A percentile compares a stretch with the other conserved stretches of the same genome.
These are phyloP conservation scores for Rosa hybrid DNA, from an alignment of 331 rosid species.

Conservation along the genomic window DNA sequence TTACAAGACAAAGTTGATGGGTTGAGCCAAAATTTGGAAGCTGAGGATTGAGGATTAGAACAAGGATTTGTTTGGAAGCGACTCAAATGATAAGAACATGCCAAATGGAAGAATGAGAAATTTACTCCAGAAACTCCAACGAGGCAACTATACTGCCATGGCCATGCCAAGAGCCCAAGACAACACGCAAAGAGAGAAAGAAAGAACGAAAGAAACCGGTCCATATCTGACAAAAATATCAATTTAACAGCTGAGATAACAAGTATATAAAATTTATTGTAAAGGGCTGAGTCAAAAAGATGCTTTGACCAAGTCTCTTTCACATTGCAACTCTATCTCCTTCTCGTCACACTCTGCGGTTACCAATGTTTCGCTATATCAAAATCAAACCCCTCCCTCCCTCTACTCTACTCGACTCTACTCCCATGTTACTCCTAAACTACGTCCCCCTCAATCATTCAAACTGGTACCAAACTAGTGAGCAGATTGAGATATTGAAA, in stretches of 20 bases:
- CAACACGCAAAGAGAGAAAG: background rate
- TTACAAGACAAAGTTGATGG: background rate
- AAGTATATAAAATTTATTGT: background rate
- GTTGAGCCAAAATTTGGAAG: conserved; percentile 15
- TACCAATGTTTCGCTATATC: background rate
- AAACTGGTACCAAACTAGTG: background rate
- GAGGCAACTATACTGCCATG: background rate
- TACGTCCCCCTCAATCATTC: background rate
- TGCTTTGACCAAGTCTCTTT: conserved; percentile 27
- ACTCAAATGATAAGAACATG: background rate
- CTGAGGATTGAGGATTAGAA: background rate
- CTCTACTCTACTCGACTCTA: too few relatives aligned
- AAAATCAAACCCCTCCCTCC: background rate
- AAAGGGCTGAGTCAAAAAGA: conserved; percentile 27
- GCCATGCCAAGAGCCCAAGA: background rate
- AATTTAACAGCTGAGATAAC: background rate
- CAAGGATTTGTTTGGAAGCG: conserved; percentile 11
- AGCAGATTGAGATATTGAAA: too few relatives aligned
- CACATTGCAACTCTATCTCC: background rate
- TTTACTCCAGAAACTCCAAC: conserved; percentile 14
- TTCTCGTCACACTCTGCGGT: background rate
- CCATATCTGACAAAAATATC: background rate
- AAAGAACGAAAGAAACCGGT: background rate
- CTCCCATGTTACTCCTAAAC: background rate
- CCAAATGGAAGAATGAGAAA: conserved; percentile 26